phyloP scores from a whole-genome alignment of 2,329 filamentous ascomycete species.

The Coniosporium tulheliwenetii region DNA sequence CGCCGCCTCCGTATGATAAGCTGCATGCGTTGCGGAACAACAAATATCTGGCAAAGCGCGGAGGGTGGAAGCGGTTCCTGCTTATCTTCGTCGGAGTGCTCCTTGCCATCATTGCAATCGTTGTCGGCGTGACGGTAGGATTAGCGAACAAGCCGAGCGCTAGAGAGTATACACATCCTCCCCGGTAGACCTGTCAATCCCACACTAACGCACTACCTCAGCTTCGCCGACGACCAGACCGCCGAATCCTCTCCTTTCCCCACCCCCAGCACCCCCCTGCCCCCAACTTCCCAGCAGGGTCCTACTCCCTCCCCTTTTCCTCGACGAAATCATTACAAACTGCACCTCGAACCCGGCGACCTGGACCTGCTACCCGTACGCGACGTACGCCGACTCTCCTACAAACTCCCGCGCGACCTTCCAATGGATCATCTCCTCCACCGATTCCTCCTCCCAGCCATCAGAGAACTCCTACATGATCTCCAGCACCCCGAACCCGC shows the following conservation, averaged over 20 bases:
- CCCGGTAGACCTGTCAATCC: not conserved
- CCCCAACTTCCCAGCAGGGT: conserved; percentile 41
- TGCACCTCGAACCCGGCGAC: conserved; percentile 44
- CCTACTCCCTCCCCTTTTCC: conserved; percentile 45
- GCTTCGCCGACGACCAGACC: not conserved
- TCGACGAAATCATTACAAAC: conserved; percentile 34
- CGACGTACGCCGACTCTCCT: conserved; percentile 27
- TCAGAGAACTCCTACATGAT: conserved; percentile 26
- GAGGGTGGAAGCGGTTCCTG: conserved; percentile 23
- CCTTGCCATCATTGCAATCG: conserved; percentile 18
- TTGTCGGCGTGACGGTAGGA: conserved; percentile 23
- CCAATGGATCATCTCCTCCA: conserved; percentile 30
- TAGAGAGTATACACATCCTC: not conserved
- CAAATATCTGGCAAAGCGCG: conserved; percentile 13
- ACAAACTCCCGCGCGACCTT: conserved; percentile 35
- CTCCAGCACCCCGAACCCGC: conserved; percentile 39
- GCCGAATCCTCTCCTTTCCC: conserved; percentile 5
- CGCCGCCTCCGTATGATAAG: conserved; percentile 5
- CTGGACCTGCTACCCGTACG: conserved; percentile 48
- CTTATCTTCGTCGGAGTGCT: conserved; percentile 8
- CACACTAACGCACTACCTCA: not conserved
- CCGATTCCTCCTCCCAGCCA: too few relatives aligned
- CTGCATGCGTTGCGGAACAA: conserved; percentile 1
- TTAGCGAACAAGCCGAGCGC: not conserved
- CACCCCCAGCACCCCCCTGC: conserved; percentile 4